Base-by-base conservation (phyloP, 192 early-diverging fungal species). In the Coemansia sp. region DNA sequence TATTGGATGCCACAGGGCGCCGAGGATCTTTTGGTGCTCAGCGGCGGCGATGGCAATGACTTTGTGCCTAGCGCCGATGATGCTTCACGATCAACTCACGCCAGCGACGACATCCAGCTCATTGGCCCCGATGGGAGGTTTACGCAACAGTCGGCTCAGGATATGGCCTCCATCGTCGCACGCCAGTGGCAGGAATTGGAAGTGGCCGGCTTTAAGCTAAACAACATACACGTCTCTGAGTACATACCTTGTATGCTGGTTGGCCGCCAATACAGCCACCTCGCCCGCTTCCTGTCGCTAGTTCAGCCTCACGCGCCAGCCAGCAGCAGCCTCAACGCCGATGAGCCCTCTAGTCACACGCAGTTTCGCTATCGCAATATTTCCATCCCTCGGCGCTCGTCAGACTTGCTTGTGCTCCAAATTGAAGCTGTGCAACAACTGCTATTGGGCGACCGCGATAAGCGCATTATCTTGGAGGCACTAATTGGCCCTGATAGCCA, bases 221-320 rank as follows among this genome's bases (percentile, higher is more conserved):
- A 73, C 71, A 84, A 84, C 72, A 57, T 76, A 0, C 82, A 84
- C 39, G 68, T 76, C 15, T 61, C 61, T 14, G 73, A 71, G n/a
- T 84, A 79, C 58, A 59, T 84, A 14, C 62, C 77, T 21, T 79
- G 73, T 48, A 70, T 78, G 69, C 58, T 84, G 7, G 34, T 79
- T 51, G 71, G 77, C 8, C 73, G 77, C 23, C 77, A 76, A 41
- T 79, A 84, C 45, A 63, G 59, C 4, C 70, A 79, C 11, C 62
- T 79, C 21, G 51, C 44, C 12, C 76, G 77, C 11, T 68, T 84
- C 23, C 36, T 84, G 68, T 63, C 63, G 10, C 42, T 73, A n/a
- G 73, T 77, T 19, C 66, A 72, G 58, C 76, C 80, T 15, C 41
- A 17, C 11, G 11, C 46, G 4, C 37, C 27, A 3, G 21, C 45